Conservation (phyloP, 108 stramenopile species). For the Pinguiococcus pyrenoidosus region DNA sequence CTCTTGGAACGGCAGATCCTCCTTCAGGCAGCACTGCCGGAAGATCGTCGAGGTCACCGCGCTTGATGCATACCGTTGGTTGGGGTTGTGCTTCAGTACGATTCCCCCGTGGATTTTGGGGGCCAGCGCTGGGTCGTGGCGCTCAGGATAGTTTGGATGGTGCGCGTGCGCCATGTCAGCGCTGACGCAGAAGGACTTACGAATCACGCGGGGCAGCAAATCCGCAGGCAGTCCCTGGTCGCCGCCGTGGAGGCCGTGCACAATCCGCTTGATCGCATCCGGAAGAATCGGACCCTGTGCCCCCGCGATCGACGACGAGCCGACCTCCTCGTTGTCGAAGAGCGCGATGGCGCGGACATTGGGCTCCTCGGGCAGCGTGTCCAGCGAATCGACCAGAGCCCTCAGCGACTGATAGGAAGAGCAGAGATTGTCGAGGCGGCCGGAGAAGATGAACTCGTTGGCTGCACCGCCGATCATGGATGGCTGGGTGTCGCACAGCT, state of each 20-base stretch:
- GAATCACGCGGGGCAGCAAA: conserved; percentile 53
- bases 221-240: conserved; percentile 54
- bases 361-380: conserved; percentile 28
- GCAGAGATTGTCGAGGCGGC: conserved; percentile 84
- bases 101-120: conserved; percentile 84
- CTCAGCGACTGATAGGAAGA: conserved; percentile 55
- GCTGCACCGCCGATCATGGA: conserved; percentile 64
- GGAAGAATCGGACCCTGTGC: background rate
- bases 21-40: conserved; percentile 59
- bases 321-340: conserved; percentile 97
- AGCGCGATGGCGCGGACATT: conserved; percentile 69
- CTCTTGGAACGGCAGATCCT: conserved; percentile 59
- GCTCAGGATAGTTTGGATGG: conserved; percentile 88
- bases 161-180: conserved; percentile 92
- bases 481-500: conserved; percentile 76
- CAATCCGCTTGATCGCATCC: conserved; percentile 5
- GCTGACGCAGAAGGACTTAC: conserved; percentile 51
- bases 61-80: conserved; percentile 90
- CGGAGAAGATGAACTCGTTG: conserved; percentile 76
- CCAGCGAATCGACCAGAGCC: background rate
- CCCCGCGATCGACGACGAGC: conserved; percentile 23
- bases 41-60: conserved; percentile 67
- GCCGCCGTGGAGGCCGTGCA: conserved; percentile 31
- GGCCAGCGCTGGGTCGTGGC: conserved; percentile 79
- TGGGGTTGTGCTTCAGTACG: conserved; percentile 92